phyloP scores from a whole-genome alignment of 768 basidiomycete genomes.

The Lepiota venenata region DNA sequence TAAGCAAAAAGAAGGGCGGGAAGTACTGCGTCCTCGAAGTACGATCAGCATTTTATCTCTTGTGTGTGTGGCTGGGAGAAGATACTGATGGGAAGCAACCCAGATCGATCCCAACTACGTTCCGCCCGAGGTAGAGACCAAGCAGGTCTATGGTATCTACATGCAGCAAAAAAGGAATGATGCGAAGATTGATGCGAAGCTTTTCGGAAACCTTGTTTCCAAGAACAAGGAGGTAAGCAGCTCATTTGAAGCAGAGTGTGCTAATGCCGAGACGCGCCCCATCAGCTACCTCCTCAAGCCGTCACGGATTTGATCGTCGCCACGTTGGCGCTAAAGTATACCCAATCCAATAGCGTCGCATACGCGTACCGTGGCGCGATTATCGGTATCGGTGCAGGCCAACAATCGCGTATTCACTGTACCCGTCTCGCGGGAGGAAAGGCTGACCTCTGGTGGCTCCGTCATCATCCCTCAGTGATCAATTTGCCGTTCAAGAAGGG shows the following conservation, averaged over 20 bases:
- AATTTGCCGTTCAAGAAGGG: slow-evolving; percentile 95
- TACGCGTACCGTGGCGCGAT: slow-evolving; percentile 48
- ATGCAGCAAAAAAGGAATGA: slow-evolving; percentile 92
- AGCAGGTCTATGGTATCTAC: slow-evolving; percentile 91
- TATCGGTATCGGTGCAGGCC: slow-evolving; percentile 94
- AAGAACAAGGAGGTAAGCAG: slow-evolving; percentile 60
- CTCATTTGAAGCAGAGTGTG: too few relatives aligned
- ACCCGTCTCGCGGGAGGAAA: slow-evolving; percentile 96
- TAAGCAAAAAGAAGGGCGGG: slow-evolving; percentile 95
- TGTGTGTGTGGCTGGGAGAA: background rate
- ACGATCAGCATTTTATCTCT: slow-evolving; percentile 7
- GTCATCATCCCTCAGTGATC: slow-evolving; percentile 93
- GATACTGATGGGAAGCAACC: background rate
- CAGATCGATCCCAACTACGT: slow-evolving; percentile 72
- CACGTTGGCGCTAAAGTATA: slow-evolving; percentile 96
- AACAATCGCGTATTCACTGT: slow-evolving; percentile 99
- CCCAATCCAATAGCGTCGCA: slow-evolving; percentile 97
- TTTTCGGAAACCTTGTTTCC: slow-evolving; percentile 69
- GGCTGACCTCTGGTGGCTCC: slow-evolving; percentile 99
- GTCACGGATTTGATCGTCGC: slow-evolving; percentile 93
- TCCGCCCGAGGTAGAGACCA: slow-evolving; percentile 82
- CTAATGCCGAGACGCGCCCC: too few relatives aligned
- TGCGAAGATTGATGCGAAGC: slow-evolving; percentile 63
- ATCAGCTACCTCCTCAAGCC: slow-evolving; percentile 62
- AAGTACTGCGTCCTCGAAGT: slow-evolving; percentile 98